A percentile compares a stretch with the other conserved stretches of the same genome.
Conservation (phyloP, 345 rosid genomes). For the Erysimum cheiranthoides region DNA sequence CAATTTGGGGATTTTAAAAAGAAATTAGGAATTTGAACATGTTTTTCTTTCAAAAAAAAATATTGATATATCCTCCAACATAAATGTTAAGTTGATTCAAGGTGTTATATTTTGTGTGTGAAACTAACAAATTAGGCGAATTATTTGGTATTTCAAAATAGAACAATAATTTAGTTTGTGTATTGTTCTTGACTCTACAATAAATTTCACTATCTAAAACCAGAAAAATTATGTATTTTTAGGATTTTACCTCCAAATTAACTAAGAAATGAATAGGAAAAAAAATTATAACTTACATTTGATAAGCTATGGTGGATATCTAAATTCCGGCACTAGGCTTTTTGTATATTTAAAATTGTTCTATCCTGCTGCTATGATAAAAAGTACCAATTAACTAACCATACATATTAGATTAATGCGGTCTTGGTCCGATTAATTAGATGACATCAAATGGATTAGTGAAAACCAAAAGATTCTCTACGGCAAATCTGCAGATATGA, state of each 20-base stretch:
- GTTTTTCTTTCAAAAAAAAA: too few relatives aligned
- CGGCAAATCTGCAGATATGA: conserved; percentile 14
- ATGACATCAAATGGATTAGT: background rate
- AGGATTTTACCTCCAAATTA: background rate
- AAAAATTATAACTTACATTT: too few relatives aligned
- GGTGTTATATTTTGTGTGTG: background rate
- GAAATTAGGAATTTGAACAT: too few relatives aligned
- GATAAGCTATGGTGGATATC: background rate
- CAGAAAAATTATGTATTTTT: too few relatives aligned
- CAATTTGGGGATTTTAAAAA: too few relatives aligned
- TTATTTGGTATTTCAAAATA: background rate
- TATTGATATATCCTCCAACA: too few relatives aligned
- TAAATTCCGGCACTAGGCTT: too few relatives aligned
- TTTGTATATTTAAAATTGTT: too few relatives aligned
- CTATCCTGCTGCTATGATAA: background rate
- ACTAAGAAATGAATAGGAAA: background rate
- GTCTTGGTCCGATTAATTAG: background rate
- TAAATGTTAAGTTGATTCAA: background rate
- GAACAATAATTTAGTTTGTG: background rate
- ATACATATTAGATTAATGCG: background rate
- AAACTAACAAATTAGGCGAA: background rate
- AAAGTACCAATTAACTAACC: background rate
- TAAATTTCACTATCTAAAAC: background rate
- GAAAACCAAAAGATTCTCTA: conserved; percentile 12
- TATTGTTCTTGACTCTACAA: background rate